phyloP scores from a whole-genome alignment of 805 yeast species.

The Lachancea mirantina region DNA sequence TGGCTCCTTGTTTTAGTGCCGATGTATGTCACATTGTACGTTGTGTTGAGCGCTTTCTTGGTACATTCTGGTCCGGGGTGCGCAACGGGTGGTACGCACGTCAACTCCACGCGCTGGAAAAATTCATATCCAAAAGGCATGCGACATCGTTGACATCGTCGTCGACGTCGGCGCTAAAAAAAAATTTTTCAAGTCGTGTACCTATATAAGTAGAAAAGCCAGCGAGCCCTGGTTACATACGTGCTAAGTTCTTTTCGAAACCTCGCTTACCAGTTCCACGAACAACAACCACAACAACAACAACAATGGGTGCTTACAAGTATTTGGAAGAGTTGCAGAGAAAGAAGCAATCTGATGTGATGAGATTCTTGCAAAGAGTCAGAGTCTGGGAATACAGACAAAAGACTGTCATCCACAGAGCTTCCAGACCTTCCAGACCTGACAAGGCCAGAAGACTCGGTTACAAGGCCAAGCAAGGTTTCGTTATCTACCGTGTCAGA shows the following conservation, averaged over 20 bases:
- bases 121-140: too few relatives aligned
- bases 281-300: conserved; percentile 2
- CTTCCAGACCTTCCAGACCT: conserved; percentile 97
- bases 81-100: too few relatives aligned
- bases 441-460: conserved; percentile 99
- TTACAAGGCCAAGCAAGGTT: conserved; percentile 99
- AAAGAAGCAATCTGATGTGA: conserved; percentile 99
- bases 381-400: conserved; percentile 99
- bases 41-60: too few relatives aligned
- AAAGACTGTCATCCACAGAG: conserved; percentile 97
- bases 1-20: too few relatives aligned
- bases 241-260: not conserved
- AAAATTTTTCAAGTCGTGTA: not conserved
- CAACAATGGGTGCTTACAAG: conserved; percentile 98
- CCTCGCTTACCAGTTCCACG: not conserved
- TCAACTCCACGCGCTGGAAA: too few relatives aligned
- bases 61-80: too few relatives aligned
- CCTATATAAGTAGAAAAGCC: not conserved
- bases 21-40: too few relatives aligned
- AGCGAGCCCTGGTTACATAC: not conserved
- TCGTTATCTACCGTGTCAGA: conserved; percentile 96
- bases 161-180: not conserved
- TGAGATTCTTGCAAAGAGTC: conserved; percentile 97
- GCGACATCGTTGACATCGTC: not conserved
- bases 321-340: conserved; percentile 98